These are phyloP conservation scores for Micractinium conductrix DNA, from an alignment of 139 green algal genomes.

Conservation along the genomic window DNA sequence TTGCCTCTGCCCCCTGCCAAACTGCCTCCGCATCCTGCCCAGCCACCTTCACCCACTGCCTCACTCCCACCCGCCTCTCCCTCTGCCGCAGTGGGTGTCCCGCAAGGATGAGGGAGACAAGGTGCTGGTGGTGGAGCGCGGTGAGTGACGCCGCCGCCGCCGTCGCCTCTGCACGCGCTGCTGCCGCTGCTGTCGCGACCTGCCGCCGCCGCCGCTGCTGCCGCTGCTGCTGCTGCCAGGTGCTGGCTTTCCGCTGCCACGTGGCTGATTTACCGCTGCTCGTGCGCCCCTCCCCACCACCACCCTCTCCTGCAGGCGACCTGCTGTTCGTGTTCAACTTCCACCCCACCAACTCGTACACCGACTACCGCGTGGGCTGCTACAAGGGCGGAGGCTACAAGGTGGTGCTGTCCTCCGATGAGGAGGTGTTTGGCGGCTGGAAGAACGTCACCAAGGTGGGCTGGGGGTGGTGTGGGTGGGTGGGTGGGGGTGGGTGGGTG, in stretches of 20 bases:
- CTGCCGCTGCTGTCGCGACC: too few species aligned
- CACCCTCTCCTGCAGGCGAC: conserved; percentile 67
- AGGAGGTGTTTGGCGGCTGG: conserved; percentile 90
- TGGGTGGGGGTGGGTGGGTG: too few species aligned
- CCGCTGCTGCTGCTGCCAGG: neutral
- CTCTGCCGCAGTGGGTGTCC: conserved; percentile 78
- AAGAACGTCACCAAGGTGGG: conserved; percentile 86
- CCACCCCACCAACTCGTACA: conserved; percentile 91
- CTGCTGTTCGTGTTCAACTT: conserved; percentile 99
- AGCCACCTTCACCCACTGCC: too few species aligned
- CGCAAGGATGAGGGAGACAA: conserved; percentile 94
- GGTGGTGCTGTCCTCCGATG: conserved; percentile 83
- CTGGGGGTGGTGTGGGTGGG: conserved; percentile 34
- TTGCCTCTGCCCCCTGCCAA: too few species aligned
- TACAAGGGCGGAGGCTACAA: conserved; percentile 71
- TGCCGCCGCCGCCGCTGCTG: too few species aligned
- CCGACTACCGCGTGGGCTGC: conserved; percentile 90
- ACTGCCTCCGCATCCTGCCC: too few species aligned
- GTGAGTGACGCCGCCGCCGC: too few species aligned
- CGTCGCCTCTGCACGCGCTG: too few species aligned
- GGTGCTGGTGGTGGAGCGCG: conserved; percentile 92
- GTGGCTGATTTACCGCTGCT: too few species aligned
- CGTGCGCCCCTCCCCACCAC: neutral
- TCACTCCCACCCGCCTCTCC: too few species aligned
- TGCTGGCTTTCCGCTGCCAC: neutral